A percentile compares a stretch with the other conserved stretches of the same genome.
These are phyloP conservation scores for Suhomyces faveliae DNA, from an alignment of 805 yeast species.

Conservation along the genomic window DNA sequence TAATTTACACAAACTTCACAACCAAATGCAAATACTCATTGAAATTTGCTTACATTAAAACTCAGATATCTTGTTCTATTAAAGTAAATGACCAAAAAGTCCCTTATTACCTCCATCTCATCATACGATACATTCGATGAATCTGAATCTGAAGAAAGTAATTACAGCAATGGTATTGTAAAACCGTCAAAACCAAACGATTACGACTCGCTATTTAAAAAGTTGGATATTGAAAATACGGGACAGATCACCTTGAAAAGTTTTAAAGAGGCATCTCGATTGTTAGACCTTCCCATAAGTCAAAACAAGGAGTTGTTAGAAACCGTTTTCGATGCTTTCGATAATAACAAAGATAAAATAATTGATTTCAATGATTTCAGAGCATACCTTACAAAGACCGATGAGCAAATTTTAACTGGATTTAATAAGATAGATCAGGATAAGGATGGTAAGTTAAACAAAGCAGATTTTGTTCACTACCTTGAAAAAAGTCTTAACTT, in stretches of 20 bases:
- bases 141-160: no score
- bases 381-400: slow-evolving; percentile 63
- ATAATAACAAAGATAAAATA: slow-evolving; percentile 52
- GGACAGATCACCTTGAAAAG: slow-evolving; percentile 52
- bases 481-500: slow-evolving; percentile 53
- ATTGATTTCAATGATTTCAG: slow-evolving; percentile 68
- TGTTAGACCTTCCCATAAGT: slow-evolving; percentile 62
- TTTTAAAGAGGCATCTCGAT: slow-evolving; percentile 45
- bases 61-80: neutral
- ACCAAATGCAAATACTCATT: neutral
- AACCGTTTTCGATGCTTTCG: slow-evolving; percentile 58
- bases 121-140: slow-evolving; percentile 3
- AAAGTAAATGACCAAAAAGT: slow-evolving; percentile 1
- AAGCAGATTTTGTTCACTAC: slow-evolving; percentile 66
- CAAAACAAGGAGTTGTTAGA: slow-evolving; percentile 58
- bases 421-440: slow-evolving; percentile 68
- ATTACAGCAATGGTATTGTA: neutral
- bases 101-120: slow-evolving; percentile 1
- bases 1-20: neutral
- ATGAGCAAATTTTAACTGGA: slow-evolving; percentile 66
- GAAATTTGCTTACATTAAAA: neutral
- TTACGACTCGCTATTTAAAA: slow-evolving; percentile 32
- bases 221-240: slow-evolving; percentile 37
- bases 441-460: slow-evolving; percentile 67
- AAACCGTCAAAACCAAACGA: slow-evolving; percentile 21